Evolutionary conservation across 495 filamentous ascomycete species (phyloP), one percentile per base, ranked within the genome.

Genomic region (Annulohypoxylon stygium): DNA sequence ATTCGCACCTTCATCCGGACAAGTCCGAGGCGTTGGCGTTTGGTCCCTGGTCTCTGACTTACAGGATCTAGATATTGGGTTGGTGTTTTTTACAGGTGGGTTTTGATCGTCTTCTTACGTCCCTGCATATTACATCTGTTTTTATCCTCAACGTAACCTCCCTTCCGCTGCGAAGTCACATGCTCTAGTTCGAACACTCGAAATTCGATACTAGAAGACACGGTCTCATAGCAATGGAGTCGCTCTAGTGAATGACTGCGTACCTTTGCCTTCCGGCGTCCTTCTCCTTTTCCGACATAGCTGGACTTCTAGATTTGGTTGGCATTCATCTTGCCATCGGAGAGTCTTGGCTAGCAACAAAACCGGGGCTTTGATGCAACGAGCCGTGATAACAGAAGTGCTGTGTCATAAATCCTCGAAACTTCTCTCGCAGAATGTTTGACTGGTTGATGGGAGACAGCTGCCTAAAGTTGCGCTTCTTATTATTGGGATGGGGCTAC

Each of bases 1-100:
- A 75, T 78, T 78, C 70, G 43, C 63, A 68, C 70, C 63, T 78
- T 66, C 72, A 79, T 71, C 73, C 73, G 62, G 63, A 75, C 67
- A 70, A 69, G 34, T 57, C 59, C 61, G 57, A 67, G 77, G 75
- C 77, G 77, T 79, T 69, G 78, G 75, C 71, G 78, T 79, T 78
- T 69, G 59, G 76, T 73, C 67, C 73, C 73, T 73, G 71, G 69
- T 78, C 71, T 73, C 75, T 73, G 66, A 76, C 68, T 75, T 78
- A 67, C 51, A 66, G 67, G 69, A 75, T 78, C 73, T 70, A 69
- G 75, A 78, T 76, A 78, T 73, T 50, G 67, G 69, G 68, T 68
- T 72, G 75, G 69, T 75, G 60, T 73, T 77, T 74, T 72, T 71
- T 74, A 71, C 79, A 75, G 78, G 81, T 80, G 73, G 80, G 81